Conservation (phyloP, 2,329 filamentous ascomycete genomes). For the Leptographium galeiforme region DNA sequence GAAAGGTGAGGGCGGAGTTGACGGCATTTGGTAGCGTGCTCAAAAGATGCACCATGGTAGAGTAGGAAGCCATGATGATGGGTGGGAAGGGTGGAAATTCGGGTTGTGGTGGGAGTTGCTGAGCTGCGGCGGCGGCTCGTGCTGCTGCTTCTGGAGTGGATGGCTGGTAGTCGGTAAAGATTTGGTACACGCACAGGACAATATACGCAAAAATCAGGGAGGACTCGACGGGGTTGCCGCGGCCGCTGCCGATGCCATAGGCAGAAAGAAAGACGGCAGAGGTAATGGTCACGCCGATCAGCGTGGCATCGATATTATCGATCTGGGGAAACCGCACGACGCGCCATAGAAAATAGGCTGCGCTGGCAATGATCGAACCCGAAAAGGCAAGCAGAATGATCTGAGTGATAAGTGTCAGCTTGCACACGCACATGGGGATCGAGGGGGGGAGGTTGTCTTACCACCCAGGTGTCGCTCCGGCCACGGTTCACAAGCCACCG, state of each 20-base stretch:
- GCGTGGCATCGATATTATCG: constrained; percentile 77
- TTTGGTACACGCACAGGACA: constrained; percentile 97
- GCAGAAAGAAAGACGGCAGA: constrained; percentile 85
- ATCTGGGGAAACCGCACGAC: constrained; percentile 90
- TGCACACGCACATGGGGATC: background rate
- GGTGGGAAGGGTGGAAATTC: constrained; percentile 94
- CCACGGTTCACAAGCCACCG: constrained; percentile 89
- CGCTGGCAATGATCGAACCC: constrained; percentile 82
- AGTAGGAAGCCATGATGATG: constrained; percentile 97
- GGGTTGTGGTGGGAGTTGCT: constrained; percentile 30
- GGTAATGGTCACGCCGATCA: constrained; percentile 87
- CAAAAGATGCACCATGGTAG: constrained; percentile 73
- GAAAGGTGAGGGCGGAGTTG: constrained; percentile 70
- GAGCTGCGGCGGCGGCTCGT: constrained; percentile 33
- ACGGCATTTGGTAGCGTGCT: constrained; percentile 73
- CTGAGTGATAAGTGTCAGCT: constrained; percentile 29
- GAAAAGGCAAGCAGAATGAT: constrained; percentile 80
- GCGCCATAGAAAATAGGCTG: constrained; percentile 91
- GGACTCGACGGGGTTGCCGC: constrained; percentile 89
- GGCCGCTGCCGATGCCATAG: constrained; percentile 86
- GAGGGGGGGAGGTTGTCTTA: constrained; percentile 23
- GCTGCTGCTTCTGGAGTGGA: constrained; percentile 40
- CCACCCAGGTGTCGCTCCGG: constrained; percentile 92
- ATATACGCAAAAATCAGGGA: constrained; percentile 93
- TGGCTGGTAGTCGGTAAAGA: constrained; percentile 95